Percentiles rank a stretch among this genome's conserved stretches.
Conservation (phyloP, 768 basidiomycete genomes). For the Suillus subluteus region DNA sequence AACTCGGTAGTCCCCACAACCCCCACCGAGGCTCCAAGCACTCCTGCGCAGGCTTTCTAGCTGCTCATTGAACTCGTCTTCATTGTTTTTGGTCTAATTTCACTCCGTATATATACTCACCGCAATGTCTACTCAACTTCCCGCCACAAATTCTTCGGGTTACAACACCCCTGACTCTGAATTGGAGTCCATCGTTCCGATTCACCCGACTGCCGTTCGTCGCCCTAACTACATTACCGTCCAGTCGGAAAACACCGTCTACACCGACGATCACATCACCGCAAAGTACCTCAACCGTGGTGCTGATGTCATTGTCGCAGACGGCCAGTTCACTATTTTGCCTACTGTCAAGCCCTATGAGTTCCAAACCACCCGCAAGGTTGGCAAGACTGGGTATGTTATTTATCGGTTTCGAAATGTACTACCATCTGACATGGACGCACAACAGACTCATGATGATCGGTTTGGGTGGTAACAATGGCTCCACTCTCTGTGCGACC, state of each 20-base stretch:
- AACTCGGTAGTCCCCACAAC: constrained; percentile 88
- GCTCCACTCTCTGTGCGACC: constrained; percentile 90
- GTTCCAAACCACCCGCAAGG: constrained; percentile 87
- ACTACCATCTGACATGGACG: constrained; percentile 11
- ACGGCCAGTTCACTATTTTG: constrained; percentile 78
- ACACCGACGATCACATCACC: constrained; percentile 82
- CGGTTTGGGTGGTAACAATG: constrained; percentile 97
- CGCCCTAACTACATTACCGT: constrained; percentile 78
- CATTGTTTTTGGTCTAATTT: constrained; percentile 32
- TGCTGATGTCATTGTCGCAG: constrained; percentile 65
- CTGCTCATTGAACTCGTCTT: constrained; percentile 41
- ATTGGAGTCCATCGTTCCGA: constrained; percentile 66
- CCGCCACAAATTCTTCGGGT: constrained; percentile 56
- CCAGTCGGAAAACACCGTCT: constrained; percentile 78
- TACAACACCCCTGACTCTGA: constrained; percentile 74
- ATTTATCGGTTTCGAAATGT: constrained; percentile 13
- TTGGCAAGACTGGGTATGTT: constrained; percentile 90
- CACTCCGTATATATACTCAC: constrained; percentile 24
- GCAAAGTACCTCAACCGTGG: constrained; percentile 83
- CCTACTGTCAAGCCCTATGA: constrained; percentile 84
- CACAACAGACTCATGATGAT: constrained; percentile 89
- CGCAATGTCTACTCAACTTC: constrained; percentile 54
- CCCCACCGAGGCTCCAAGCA: constrained; percentile 86
- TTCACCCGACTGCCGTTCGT: constrained; percentile 87
- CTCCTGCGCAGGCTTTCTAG: constrained; percentile 70